Conservation (phyloP, 2,329 filamentous ascomycete genomes). For the Trichoderma asperellum region DNA sequence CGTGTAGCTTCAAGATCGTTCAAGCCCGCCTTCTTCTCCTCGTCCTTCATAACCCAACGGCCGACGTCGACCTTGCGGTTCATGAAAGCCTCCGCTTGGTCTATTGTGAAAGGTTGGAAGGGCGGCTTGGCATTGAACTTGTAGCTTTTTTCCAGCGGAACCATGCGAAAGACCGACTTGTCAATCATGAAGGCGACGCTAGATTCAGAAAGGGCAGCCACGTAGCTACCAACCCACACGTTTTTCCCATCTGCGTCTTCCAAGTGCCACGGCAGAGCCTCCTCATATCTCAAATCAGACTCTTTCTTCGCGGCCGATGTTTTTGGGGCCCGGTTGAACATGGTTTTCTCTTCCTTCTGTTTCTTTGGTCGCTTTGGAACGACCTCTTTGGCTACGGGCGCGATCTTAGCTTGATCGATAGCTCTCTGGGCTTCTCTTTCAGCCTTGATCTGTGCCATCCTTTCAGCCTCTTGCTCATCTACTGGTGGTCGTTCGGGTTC, state of each 20-base stretch:
- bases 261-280: constrained; percentile 93
- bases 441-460: constrained; percentile 70
- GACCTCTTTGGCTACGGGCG: constrained; percentile 70
- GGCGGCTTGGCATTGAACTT: constrained; percentile 79
- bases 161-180: constrained; percentile 74
- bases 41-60: constrained; percentile 77
- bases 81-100: constrained; percentile 85
- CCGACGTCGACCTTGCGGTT: constrained; percentile 75
- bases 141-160: constrained; percentile 96
- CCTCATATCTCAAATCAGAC: constrained; percentile 80
- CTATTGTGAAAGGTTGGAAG: constrained; percentile 76
- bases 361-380: constrained; percentile 59
- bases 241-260: constrained; percentile 97
- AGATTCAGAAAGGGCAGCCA: constrained; percentile 83
- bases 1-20: constrained; percentile 65
- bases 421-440: constrained; percentile 86
- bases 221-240: constrained; percentile 89
- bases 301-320: constrained; percentile 79
- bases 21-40: constrained; percentile 60
- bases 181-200: constrained; percentile 79
- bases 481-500: constrained; percentile 47
- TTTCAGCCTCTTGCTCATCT: constrained; percentile 64
- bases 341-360: constrained; percentile 82
- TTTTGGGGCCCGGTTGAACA: constrained; percentile 80
- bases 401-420: constrained; percentile 88